Evolutionary conservation across 345 rosid genomes (phyloP).

Genomic region (Eucalyptus curtisii): DNA sequence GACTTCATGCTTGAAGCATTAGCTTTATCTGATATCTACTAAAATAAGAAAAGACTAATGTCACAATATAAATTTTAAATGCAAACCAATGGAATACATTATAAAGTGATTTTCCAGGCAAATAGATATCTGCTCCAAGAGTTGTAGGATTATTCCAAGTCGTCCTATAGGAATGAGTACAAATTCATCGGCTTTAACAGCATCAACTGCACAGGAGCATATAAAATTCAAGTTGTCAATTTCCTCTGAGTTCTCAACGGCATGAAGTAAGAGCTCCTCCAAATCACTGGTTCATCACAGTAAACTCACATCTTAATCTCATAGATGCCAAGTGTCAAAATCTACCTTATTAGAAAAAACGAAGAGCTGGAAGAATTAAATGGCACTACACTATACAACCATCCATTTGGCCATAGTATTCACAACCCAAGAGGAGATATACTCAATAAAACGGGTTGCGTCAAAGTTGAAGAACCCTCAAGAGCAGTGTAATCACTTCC

Average conservation of each 20-base stretch:
- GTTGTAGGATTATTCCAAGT: no score
- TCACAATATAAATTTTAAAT: not conserved
- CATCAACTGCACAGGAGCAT: constrained; percentile 46
- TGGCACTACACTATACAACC: no score
- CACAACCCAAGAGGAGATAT: no score
- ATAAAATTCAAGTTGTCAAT: constrained; percentile 57
- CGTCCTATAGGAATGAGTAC: no score
- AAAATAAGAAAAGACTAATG: not conserved
- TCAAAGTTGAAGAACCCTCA: no score
- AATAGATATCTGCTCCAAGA: no score
- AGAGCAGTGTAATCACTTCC: no score
- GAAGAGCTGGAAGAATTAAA: no score
- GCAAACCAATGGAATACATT: no score
- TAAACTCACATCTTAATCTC: constrained; percentile 8
- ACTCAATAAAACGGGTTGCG: no score
- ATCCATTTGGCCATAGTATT: not conserved
- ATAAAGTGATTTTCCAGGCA: no score
- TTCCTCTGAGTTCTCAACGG: constrained; percentile 17
- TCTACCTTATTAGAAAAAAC: not conserved
- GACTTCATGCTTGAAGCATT: not conserved
- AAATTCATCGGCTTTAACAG: constrained; percentile 56
- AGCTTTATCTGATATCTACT: not conserved
- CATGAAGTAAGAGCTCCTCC: no score
- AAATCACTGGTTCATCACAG: not conserved
- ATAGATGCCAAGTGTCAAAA: not conserved